A percentile compares a stretch with the other conserved stretches of the same genome.
Conservation (phyloP, 495 filamentous ascomycete species). For the Trichoderma reesei region DNA sequence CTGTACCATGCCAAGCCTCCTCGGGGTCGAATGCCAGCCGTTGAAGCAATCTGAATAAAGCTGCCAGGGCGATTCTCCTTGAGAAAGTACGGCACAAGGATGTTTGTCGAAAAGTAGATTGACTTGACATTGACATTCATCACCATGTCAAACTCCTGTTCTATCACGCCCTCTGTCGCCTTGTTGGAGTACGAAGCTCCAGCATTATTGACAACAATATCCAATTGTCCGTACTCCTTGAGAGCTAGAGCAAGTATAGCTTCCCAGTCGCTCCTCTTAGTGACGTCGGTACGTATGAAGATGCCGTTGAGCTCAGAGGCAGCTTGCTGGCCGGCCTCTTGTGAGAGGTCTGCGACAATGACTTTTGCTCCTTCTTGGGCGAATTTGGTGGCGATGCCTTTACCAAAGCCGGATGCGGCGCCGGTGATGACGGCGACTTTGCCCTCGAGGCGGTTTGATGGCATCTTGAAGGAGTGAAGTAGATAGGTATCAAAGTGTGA, state of each 20-base stretch:
- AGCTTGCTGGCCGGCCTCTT: conserved; percentile 38
- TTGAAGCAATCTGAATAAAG: conserved; percentile 59
- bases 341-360: conserved; percentile 50
- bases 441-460: conserved; percentile 27
- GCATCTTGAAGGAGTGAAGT: background rate
- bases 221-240: conserved; percentile 40
- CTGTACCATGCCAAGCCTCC: conserved; percentile 64
- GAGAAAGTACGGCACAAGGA: conserved; percentile 44
- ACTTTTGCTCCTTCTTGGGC: conserved; percentile 49
- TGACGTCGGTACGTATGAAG: conserved; percentile 44
- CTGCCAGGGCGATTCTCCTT: conserved; percentile 48
- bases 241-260: conserved; percentile 36
- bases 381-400: conserved; percentile 46
- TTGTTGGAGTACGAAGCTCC: conserved; percentile 63
- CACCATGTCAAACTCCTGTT: conserved; percentile 55
- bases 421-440: conserved; percentile 41
- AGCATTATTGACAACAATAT: conserved; percentile 61
- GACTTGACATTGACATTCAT: conserved; percentile 60
- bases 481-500: background rate
- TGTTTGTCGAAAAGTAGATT: conserved; percentile 45
- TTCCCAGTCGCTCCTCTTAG: conserved; percentile 41
- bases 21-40: conserved; percentile 52
- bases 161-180: conserved; percentile 48
- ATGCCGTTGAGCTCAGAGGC: conserved; percentile 29
- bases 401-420: conserved; percentile 51